Conservation (phyloP, 1,284 basidiomycete genomes). For the Meira nashicola region DNA sequence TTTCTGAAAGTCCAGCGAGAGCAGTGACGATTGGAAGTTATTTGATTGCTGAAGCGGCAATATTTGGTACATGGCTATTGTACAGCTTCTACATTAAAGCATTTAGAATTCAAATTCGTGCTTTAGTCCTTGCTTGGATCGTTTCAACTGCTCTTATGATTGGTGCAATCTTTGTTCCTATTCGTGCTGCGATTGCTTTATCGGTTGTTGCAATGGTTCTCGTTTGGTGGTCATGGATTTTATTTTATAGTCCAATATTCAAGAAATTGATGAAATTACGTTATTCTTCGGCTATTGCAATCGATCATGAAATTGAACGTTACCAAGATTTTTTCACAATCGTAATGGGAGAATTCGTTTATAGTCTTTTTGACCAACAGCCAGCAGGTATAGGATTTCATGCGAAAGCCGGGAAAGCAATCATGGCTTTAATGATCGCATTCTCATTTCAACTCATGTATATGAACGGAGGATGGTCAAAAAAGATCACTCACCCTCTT, state of each 20-base stretch:
- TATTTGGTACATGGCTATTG: slow-evolving; percentile 22
- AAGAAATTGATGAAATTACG: slow-evolving; percentile 28
- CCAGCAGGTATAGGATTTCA: slow-evolving; percentile 37
- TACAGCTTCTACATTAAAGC: slow-evolving; percentile 42
- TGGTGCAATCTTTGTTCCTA: slow-evolving; percentile 31
- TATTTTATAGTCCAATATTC: slow-evolving; percentile 34
- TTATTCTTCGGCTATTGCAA: slow-evolving; percentile 36
- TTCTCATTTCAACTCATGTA: slow-evolving; percentile 31
- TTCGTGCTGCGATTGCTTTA: slow-evolving; percentile 29
- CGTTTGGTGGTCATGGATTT: slow-evolving; percentile 32
- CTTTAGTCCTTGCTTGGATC: slow-evolving; percentile 22
- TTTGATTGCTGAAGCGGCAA: slow-evolving; percentile 25
- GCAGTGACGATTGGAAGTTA: slow-evolving; percentile 36
- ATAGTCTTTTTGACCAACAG: slow-evolving; percentile 21
- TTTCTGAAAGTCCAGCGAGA: slow-evolving; percentile 23
- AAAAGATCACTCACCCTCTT: slow-evolving; percentile 28
- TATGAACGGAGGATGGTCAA: slow-evolving; percentile 24
- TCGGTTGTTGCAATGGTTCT: slow-evolving; percentile 26
- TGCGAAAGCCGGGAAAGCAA: slow-evolving; percentile 23
- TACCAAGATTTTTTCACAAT: slow-evolving; percentile 43
- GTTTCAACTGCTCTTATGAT: slow-evolving; percentile 25
- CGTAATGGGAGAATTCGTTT: slow-evolving; percentile 39
- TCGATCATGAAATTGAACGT: slow-evolving; percentile 44
- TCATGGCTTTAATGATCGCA: slow-evolving; percentile 29
- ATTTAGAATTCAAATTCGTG: slow-evolving; percentile 37